Conservation (phyloP, 2,329 filamentous ascomycete genomes). For the Gaeumannomyces tritici region DNA sequence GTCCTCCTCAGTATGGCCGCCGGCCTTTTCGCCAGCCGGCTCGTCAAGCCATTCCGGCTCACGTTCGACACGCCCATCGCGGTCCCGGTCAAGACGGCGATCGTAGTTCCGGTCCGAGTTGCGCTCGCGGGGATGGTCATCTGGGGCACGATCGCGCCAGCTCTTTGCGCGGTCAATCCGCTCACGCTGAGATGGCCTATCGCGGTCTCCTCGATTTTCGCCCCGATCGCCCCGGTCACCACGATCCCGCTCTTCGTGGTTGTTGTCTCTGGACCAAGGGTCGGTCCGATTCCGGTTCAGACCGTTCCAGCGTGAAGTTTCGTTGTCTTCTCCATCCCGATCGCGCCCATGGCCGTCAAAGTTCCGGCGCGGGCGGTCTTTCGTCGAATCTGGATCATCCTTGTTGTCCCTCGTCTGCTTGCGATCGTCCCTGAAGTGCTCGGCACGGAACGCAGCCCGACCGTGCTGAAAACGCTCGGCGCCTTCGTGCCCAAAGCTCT, state of each 20-base stretch:
- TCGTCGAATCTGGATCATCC: constrained; percentile 25
- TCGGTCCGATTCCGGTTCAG: constrained; percentile 56
- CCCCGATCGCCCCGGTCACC: constrained; percentile 28
- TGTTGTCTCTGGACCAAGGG: constrained; percentile 50
- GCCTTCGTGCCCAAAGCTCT: constrained; percentile 63
- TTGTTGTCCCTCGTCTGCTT: constrained; percentile 32
- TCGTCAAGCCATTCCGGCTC: constrained; percentile 90
- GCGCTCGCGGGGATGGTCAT: constrained; percentile 28
- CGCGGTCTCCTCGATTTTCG: constrained; percentile 20
- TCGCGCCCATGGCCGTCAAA: constrained; percentile 26
- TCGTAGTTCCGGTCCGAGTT: constrained; percentile 50
- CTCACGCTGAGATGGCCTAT: constrained; percentile 33
- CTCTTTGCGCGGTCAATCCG: constrained; percentile 50
- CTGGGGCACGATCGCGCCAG: constrained; percentile 46
- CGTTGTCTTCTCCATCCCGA: constrained; percentile 39
- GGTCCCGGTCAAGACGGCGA: constrained; percentile 44
- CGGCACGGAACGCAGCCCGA: constrained; percentile 23
- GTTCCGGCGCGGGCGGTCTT: constrained; percentile 20
- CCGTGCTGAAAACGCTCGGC: constrained; percentile 63
- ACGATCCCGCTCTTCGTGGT: constrained; percentile 1
- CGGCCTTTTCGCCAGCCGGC: constrained; percentile 56
- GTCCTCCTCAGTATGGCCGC: constrained; percentile 75
- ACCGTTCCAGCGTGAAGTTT: constrained; percentile 53
- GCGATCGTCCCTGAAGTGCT: constrained; percentile 33
- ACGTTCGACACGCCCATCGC: constrained; percentile 54